These are phyloP conservation scores for Leishmania braziliensis DNA, from an alignment of 208 protist genomes.

Conservation along the genomic window DNA sequence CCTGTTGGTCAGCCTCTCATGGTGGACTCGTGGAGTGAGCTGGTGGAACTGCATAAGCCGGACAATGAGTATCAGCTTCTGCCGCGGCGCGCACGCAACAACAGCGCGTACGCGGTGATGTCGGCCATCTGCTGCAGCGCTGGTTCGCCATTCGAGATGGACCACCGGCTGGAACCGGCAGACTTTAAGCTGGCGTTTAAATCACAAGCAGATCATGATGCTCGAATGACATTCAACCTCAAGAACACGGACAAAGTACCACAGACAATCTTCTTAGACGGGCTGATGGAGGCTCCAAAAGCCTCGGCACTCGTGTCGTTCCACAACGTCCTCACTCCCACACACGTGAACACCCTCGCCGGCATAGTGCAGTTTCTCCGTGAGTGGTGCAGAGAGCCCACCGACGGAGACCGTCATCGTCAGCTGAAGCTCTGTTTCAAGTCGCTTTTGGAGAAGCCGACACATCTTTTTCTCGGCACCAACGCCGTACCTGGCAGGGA, in stretches of 20 bases:
- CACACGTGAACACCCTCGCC: slow-evolving; percentile 64
- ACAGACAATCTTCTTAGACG: slow-evolving; percentile 78
- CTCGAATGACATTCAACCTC: slow-evolving; percentile 79
- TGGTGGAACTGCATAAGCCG: slow-evolving; percentile 68
- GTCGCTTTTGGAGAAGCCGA: slow-evolving; percentile 56
- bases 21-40: slow-evolving; percentile 79
- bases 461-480: slow-evolving; percentile 78
- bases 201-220: slow-evolving; percentile 61
- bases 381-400: slow-evolving; percentile 59
- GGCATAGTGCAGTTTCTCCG: slow-evolving; percentile 72
- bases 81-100: slow-evolving; percentile 75
- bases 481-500: slow-evolving; percentile 65
- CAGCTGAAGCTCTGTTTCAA: slow-evolving; percentile 70
- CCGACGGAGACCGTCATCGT: slow-evolving; percentile 79
- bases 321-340: slow-evolving; percentile 52
- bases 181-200: slow-evolving; percentile 90
- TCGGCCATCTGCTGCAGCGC: slow-evolving; percentile 75
- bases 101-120: slow-evolving; percentile 75
- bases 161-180: slow-evolving; percentile 80
- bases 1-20: slow-evolving; percentile 77
- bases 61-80: slow-evolving; percentile 84
- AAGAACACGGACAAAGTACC: slow-evolving; percentile 71
- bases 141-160: slow-evolving; percentile 86
- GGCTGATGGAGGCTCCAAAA: slow-evolving; percentile 60
- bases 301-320: slow-evolving; percentile 73